Percentiles rank a stretch among this genome's conserved stretches.
Evolutionary conservation across 208 protist genomes (phyloP).

Genomic region (Leishmania lainsoni): DNA sequence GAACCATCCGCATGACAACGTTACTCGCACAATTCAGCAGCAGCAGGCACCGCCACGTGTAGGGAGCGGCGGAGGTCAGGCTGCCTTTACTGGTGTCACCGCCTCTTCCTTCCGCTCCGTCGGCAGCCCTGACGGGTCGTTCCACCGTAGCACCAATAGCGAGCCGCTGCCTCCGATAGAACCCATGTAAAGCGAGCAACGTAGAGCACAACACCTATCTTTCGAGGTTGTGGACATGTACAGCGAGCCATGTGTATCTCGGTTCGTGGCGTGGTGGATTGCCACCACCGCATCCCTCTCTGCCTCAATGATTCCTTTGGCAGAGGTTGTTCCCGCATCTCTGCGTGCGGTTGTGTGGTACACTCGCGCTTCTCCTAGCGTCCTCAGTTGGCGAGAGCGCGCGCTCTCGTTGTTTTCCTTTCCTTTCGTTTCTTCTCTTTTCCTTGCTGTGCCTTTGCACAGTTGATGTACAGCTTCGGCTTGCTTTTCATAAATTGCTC

Average conservation of each 20-base stretch:
- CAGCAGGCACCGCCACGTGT: slow-evolving; percentile 42
- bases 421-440: slow-evolving; percentile 11
- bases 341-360: not conserved
- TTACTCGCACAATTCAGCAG: slow-evolving; percentile 71
- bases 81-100: not conserved
- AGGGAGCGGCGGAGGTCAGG: not conserved
- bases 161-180: slow-evolving; percentile 34
- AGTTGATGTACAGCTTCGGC: slow-evolving; percentile 4
- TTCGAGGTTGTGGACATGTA: slow-evolving; percentile 2
- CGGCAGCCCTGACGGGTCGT: slow-evolving; percentile 13
- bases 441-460: not conserved
- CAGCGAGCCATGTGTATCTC: not conserved
- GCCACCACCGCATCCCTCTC: no score
- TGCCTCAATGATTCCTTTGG: not conserved
- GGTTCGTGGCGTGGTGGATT: not conserved
- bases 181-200: slow-evolving; percentile 9
- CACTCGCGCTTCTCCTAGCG: not conserved
- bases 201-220: no score
- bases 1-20: slow-evolving; percentile 66
- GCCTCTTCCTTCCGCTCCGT: not conserved
- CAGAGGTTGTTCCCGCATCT: not conserved
- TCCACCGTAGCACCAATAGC: slow-evolving; percentile 34
- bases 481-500: not conserved
- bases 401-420: not conserved
- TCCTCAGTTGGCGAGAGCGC: not conserved